Evolutionary conservation across 23 red algal genomes (phyloP).

Genomic region (Gracilaria caudata): DNA sequence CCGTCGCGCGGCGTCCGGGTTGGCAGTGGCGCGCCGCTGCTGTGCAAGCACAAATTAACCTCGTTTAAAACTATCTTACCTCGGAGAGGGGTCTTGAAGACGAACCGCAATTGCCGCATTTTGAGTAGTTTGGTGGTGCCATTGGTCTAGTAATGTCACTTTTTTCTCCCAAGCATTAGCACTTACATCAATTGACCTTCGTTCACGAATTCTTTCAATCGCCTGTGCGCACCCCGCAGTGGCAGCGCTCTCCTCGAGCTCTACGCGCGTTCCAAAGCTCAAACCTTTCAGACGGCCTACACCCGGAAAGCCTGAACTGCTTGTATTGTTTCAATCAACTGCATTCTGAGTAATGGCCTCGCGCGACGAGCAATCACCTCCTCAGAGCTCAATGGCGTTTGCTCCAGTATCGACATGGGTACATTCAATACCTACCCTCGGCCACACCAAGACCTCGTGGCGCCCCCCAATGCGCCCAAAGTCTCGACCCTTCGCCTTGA

Average conservation of each 20-base stretch:
- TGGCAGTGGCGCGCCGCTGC: no score
- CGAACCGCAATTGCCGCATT: no score
- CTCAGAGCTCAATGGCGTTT: conserved; percentile 5
- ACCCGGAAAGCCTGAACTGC: not conserved
- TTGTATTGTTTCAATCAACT: not conserved
- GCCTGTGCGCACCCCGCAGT: not conserved
- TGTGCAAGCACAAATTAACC: no score
- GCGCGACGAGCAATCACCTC: not conserved
- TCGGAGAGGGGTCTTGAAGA: no score
- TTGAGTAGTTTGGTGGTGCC: no score
- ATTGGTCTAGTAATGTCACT: no score
- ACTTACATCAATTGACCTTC: no score
- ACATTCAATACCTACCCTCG: not conserved
- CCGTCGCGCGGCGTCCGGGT: no score
- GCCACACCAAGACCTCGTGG: not conserved
- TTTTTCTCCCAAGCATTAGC: no score
- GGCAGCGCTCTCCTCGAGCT: not conserved
- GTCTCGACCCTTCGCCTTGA: not conserved
- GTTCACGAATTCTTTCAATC: no score
- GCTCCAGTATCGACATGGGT: conserved; percentile 42
- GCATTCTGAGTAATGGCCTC: not conserved
- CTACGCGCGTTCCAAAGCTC: not conserved
- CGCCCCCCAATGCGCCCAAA: not conserved
- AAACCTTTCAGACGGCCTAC: not conserved
- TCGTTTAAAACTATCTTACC: no score